Base-by-base conservation (phyloP, 768 basidiomycete genomes). In the Daedalea quercina region DNA sequence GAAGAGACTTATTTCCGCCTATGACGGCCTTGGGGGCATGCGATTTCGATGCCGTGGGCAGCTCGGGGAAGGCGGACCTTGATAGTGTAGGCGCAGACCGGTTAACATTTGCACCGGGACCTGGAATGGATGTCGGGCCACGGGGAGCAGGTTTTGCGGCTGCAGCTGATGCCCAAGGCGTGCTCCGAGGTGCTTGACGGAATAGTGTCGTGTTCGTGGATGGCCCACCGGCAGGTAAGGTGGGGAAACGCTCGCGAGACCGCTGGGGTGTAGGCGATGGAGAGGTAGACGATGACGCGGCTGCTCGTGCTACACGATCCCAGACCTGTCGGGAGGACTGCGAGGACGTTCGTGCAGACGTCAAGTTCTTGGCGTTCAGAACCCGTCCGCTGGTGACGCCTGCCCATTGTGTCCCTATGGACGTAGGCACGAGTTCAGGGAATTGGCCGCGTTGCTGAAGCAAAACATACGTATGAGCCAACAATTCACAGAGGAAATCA, bases 251-350 rank as follows among this genome's bases (percentile, higher is more conserved):
- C 22, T 55, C 57, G 3, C 47, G 52, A 20, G 65, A 48, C 9
- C 48, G 43, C 25, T 66, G 57, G 9, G 75, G 69, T 2, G 60
- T 53, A 23, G 62, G 55, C 31, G 62, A 59, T 1, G 58, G 41
- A 25, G 72, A 67, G 43, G 74, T 69, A 1, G 72, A 66, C 15
- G 74, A 69, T 2, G 74, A 71, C 0, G 70, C 65, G 0, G 92
- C 94, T 0, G 90, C 93, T 55, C 79, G 80, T 7, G 90, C 93
- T 23, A 95, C 92, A 15, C 93, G 83, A 57, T 93, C 90, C 84
- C 80, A 91, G 0, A 95, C 78, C 55, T 85, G 79, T 47, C 85
- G 74, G 1, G 85, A 82, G 2, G 81, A 74, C 54, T 76, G 74
- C 25, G 75, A 71, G 11, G 80, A 76, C 1, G 81, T 76, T 9